These are phyloP conservation scores for Wickerhamomyces sydowiorum DNA, from an alignment of 805 yeast genomes.

Conservation along the genomic window DNA sequence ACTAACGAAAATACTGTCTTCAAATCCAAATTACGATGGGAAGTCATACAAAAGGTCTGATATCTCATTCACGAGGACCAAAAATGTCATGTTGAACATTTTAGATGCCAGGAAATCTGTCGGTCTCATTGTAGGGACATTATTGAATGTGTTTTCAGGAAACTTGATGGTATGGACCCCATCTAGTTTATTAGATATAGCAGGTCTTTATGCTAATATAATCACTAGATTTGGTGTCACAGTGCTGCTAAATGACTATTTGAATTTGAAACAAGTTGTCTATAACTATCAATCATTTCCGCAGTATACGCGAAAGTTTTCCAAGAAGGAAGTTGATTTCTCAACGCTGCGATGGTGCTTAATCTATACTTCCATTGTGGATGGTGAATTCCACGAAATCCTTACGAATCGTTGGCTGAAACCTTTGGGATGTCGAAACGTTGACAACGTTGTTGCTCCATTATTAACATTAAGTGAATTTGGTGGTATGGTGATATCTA, in stretches of 20 bases:
- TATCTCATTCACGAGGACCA: slow-evolving; percentile 38
- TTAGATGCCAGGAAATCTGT: slow-evolving; percentile 73
- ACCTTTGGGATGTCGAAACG: slow-evolving; percentile 79
- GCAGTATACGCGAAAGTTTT: slow-evolving; percentile 71
- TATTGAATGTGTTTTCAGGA: slow-evolving; percentile 82
- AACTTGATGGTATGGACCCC: slow-evolving; percentile 78
- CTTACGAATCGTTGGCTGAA: slow-evolving; percentile 84
- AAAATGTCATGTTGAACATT: slow-evolving; percentile 55
- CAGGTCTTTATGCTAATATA: slow-evolving; percentile 83
- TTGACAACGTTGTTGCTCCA: slow-evolving; percentile 79
- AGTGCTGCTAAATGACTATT: slow-evolving; percentile 75
- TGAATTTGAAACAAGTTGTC: slow-evolving; percentile 84
- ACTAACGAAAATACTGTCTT: slow-evolving; percentile 60
- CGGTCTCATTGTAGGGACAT: slow-evolving; percentile 77
- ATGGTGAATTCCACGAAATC: slow-evolving; percentile 88
- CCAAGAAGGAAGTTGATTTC: slow-evolving; percentile 67
- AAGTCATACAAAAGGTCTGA: slow-evolving; percentile 47
- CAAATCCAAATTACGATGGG: slow-evolving; percentile 45
- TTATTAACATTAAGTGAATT: slow-evolving; percentile 84
- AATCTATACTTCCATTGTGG: slow-evolving; percentile 83
- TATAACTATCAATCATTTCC: slow-evolving; percentile 92
- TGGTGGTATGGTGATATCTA: slow-evolving; percentile 91
- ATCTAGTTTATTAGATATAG: slow-evolving; percentile 62
- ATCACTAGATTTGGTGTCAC: slow-evolving; percentile 68
- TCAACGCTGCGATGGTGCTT: slow-evolving; percentile 84